phyloP scores from a whole-genome alignment of 2,329 filamentous ascomycete species.

The Sclerotinia spermophila region DNA sequence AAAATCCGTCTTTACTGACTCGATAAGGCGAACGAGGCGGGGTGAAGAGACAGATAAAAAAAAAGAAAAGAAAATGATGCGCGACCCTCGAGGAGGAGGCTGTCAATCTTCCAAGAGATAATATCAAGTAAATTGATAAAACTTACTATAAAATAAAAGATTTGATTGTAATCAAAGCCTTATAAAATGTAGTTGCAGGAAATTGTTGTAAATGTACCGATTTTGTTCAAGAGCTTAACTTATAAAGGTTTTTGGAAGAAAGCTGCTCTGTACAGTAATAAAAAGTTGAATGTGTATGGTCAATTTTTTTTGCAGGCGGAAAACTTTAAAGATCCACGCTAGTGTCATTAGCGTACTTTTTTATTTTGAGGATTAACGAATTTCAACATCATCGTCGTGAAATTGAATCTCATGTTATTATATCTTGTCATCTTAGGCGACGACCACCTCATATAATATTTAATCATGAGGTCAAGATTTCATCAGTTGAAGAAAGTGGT shows the following conservation, averaged over 20 bases:
- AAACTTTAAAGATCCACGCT: slow-evolving; percentile 11
- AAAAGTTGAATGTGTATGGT: slow-evolving; percentile 9
- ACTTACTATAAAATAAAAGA: not conserved
- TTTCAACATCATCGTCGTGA: slow-evolving; percentile 6
- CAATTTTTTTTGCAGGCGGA: slow-evolving; percentile 9
- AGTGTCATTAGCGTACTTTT: slow-evolving; percentile 9
- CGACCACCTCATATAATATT: slow-evolving; percentile 5
- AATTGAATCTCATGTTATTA: not conserved
- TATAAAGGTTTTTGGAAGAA: not conserved
- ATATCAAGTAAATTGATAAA: not conserved
- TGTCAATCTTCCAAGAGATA: not conserved
- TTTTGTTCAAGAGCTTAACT: not conserved
- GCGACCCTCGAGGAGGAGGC: not conserved
- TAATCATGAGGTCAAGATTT: slow-evolving; percentile 20
- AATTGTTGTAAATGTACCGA: not conserved
- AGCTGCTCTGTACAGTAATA: not conserved
- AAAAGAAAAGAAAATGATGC: slow-evolving; percentile 13
- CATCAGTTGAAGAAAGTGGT: slow-evolving; percentile 16
- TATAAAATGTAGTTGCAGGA: not conserved
- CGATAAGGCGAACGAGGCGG: slow-evolving; percentile 28
- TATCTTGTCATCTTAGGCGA: not conserved
- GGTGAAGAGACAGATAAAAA: slow-evolving; percentile 25
- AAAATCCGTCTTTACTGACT: slow-evolving; percentile 19
- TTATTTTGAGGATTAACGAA: slow-evolving; percentile 8
- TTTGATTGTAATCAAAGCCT: not conserved